Base-by-base conservation (phyloP, 1,284 basidiomycete species). In the Xerocomus nothofagi region DNA sequence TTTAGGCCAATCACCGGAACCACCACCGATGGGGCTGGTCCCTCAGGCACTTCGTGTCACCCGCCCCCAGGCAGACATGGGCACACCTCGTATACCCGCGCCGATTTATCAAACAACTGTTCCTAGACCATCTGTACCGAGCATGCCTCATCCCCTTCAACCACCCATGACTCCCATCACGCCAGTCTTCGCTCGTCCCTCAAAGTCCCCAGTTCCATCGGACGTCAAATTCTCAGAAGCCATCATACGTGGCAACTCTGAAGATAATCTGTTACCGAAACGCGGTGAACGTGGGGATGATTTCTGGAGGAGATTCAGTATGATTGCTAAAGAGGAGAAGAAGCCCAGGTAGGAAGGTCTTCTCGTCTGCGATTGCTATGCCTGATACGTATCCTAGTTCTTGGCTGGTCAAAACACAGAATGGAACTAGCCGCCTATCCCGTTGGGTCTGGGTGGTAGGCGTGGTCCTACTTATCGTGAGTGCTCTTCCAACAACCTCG, bases 251-350 rank as follows among this genome's bases (percentile, higher is more conserved):
- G 79, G 83, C 2, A 74, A 84, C 39, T 73, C 73, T 3, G 89
- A 91, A 66, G 87, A 84, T 40, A 78, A 81, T 2, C 65, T 87
- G 2, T 66, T 89, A 17, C 82, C 84, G 3, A 75, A 73, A 39
- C 74, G 82, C 27, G 85, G 86, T 3, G 80, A 86, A 57, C 80
- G 76, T 48, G 86, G 87, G 1, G 88, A 91, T 59, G 84, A 90
- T 59, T 91, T 91, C 70, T 91, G 88, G 88, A 75, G 86, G 49
- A 74, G 89, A 39, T 91, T 91, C 69, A 88, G 85, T 54, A 89
- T 91, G 75, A 81, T 91, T 54, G 87, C 81, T 8, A 86, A 82
- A 63, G 80, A 84, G 53, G 82, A 87, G 56, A 71, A 76, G 61
- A 82, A 80, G 59, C 71, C 77, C 48, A 85, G 80, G 82, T 80